Base-by-base conservation (phyloP, 2,329 filamentous ascomycete genomes). In the Xylaria multiplex region DNA sequence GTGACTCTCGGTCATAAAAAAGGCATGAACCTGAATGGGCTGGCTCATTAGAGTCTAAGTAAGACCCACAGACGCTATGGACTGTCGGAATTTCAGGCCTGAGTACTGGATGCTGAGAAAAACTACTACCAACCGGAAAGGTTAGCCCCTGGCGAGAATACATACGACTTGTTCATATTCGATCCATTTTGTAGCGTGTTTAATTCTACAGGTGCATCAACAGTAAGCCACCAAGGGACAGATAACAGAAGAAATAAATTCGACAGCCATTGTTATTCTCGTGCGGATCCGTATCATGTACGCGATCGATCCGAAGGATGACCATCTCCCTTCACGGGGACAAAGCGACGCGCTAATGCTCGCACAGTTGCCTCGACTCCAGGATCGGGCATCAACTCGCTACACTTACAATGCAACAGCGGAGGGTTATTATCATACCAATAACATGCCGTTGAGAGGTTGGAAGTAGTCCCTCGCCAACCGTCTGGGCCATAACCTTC, bases 221-320 rank as follows among this genome's bases (percentile, higher is more conserved):
- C 62, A 65, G 62, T 61, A 61, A 65, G 57, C 57, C 37, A 37
- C 49, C 13, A 53, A 45, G 42, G 19, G 6, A 61, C 8, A n/a
- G 6, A 32, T 14, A 50, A 19, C 24, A 27, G 30, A 22, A 46
- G 13, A 45, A 2, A 45, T 46, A 14, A 49, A 22, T 42, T 24
- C 19, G 13, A 27, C 27, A 19, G 46, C 13, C 9, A 3, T 27
- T 30, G 35, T 37, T 35, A 8, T 7, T 22, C 27, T 60, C 3
- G 22, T 37, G 37, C 32, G n/a, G 43, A 27, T 42, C 19, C 30
- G 43, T 14, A 35, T 24, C 37, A 45, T 6, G 32, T 27, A 42
- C 22, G 11, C 35, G 35, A 54, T 54, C 13, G n/a, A 48, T 48
- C 43, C 22, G 42, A 40, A 53, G 30, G 54, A 50, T 16, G 46